Evolutionary conservation across 1,284 basidiomycete species (phyloP).

Genomic region (Melampsora americana): DNA sequence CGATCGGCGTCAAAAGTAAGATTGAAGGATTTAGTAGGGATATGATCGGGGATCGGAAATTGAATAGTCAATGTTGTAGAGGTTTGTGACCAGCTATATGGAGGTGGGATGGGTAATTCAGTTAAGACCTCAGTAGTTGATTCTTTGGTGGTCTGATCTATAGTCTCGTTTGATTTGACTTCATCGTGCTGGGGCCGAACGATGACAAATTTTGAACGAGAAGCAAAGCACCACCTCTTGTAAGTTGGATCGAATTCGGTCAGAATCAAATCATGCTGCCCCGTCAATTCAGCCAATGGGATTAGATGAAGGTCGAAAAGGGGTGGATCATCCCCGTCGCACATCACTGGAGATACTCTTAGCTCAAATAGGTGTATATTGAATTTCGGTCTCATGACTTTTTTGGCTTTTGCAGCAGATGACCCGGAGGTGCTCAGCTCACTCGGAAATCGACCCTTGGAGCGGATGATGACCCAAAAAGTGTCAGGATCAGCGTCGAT

Average conservation of each 20-base stretch:
- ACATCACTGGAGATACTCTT: not conserved
- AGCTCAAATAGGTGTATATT: not conserved
- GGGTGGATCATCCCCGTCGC: not conserved
- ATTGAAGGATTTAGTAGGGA: constrained; percentile 45
- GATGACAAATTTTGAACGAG: not conserved
- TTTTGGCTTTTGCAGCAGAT: not conserved
- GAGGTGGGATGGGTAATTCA: not conserved
- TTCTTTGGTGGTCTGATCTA: not conserved
- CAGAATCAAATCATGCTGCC: constrained; percentile 7
- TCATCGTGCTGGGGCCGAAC: not conserved
- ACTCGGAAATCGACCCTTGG: not conserved
- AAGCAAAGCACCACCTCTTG: constrained; percentile 27
- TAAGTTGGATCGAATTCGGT: constrained; percentile 2
- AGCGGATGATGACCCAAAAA: not conserved
- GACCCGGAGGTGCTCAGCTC: not conserved
- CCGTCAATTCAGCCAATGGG: constrained; percentile 1
- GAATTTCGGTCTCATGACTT: not conserved
- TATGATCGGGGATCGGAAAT: constrained; percentile 47
- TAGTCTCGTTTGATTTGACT: not conserved
- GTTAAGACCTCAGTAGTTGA: not conserved
- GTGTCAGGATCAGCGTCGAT: not conserved
- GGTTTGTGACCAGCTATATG: constrained; percentile 51
- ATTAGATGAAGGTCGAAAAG: constrained; percentile 5
- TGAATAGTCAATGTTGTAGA: constrained; percentile 49
- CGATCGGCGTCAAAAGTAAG: not conserved